Base-by-base conservation (phyloP, 2,329 filamentous ascomycete species). In the Ophiostoma ulmi region DNA sequence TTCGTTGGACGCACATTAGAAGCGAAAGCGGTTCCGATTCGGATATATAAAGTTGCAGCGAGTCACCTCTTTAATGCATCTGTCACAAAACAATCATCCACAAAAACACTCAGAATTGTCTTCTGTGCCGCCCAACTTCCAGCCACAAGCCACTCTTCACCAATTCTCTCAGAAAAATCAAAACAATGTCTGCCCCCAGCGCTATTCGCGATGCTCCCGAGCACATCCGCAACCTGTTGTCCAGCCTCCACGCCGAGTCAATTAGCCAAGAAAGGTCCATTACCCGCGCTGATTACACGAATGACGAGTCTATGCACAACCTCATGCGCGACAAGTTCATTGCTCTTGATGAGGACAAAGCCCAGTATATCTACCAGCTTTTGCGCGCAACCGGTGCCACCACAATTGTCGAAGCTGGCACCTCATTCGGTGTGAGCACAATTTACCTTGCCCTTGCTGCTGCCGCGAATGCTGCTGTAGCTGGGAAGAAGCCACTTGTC, bases 401-500 rank as follows among this genome's bases (percentile, higher is more conserved):
- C 1, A 81, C 81, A 61, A 78, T 88, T 31, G 82, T 89, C 52
- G 87, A 90, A 75, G 86, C 85, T 0, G 87, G 87, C 0, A 89
- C 87, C 0, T 85, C 83, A 61, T 89, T 87, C 71, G 87, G 87
- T 2, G 82, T 90, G 1, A 87, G 84, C 70, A 89, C 87, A 0
- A 87, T 89, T 64, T 90, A 88, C 72, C 81, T 89, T 1, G 86
- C 87, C 0, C 79, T 89, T 1, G 87, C 86, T 0, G 80, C 85
- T 70, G 88, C 85, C 71, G 79, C 68, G 7, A 55, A 36, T 11
- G 55, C 31, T 2, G 74, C 73, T 0, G 72, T 74, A 1, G 48
- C 71, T 17, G 58, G 70, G 35, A 20, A 75, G 58, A 38, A 52
- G 2, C 69, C 68, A 7, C 68, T 67, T 55, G 86, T 90, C 0